Base-by-base conservation (phyloP, 768 basidiomycete genomes). In the Tulasnella sp. region DNA sequence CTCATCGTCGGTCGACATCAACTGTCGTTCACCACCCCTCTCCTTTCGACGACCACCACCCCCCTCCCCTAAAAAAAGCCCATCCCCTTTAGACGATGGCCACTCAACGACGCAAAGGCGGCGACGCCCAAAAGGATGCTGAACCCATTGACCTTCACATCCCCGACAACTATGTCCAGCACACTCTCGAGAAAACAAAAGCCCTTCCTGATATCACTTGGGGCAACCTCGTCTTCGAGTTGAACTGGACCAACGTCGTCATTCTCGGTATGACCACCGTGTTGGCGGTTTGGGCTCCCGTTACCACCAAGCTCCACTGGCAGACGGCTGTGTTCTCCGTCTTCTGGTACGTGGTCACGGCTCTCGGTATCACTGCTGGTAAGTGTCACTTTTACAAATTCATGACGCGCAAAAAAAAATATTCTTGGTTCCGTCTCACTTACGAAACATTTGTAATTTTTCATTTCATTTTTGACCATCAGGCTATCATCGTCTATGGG, bases 401-500 rank as follows among this genome's bases (percentile, higher is more conserved):
- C 25, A 29, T 45, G 19, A n/a, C 31, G 69, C 52, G 25, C 42
- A 40, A n/a, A 69, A 45, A 7, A 36, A 40, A 25, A 39, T 72
- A 6, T 45, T 73, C n/a, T 64, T 71, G n/a, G 34, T 22, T 75
- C 74, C 38, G 25, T 49, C 40, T 78, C 31, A 67, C 45, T 75
- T 68, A 68, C 39, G 37, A 34, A 64, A 67, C 25, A 74, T 74
- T 49, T 68, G 38, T 69, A 14, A 76, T 49, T 45, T n/a, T 54
- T 67, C 74, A 76, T 71, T 74, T 67, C 40, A 82, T 52, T 67
- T 58, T 67, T 37, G 52, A 64, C 58, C 14, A 19, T 0, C 39
- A 76, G 97, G 97, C 14, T 99, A 99, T 84, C 97, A 99, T 81
- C 90, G 97, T 76, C 88, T 99, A 0, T 99, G 96, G 96, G 93